Evolutionary conservation across 345 rosid genomes (phyloP).

Genomic region (Eucalyptus tenuipes): DNA sequence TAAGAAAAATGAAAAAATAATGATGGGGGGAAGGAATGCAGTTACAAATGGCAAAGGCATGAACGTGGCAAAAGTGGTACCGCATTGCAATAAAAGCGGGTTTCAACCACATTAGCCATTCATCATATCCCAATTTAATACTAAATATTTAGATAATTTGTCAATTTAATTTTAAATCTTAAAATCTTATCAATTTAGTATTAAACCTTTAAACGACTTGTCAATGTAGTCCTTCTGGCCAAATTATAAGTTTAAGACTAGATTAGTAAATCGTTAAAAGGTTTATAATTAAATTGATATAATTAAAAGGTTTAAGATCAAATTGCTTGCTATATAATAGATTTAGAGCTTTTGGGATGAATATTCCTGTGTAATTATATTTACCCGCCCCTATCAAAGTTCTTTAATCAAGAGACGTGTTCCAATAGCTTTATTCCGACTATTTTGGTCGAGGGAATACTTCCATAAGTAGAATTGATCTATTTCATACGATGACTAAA

Average conservation of each 20-base stretch:
- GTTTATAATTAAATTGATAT: no score
- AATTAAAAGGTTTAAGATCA: no score
- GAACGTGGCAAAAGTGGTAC: background rate
- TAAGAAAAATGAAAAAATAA: background rate
- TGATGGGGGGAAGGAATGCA: background rate
- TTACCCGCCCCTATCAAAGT: background rate
- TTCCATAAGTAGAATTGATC: background rate
- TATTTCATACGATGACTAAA: background rate
- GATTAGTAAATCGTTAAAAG: no score
- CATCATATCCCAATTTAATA: no score
- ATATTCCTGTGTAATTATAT: background rate
- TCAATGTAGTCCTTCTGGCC: accelerated
- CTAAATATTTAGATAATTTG: no score
- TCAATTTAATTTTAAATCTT: no score
- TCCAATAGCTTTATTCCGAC: background rate
- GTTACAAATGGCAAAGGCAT: background rate
- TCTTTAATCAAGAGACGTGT: background rate
- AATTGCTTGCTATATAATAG: no score
- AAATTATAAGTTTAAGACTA: background rate
- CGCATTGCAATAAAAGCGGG: background rate
- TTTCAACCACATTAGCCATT: background rate
- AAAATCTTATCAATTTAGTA: accelerated
- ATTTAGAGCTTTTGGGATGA: background rate
- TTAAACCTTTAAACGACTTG: no score
- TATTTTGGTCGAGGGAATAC: background rate